phyloP scores from a whole-genome alignment of 768 basidiomycete species.

The Dacryopinax spathularia region DNA sequence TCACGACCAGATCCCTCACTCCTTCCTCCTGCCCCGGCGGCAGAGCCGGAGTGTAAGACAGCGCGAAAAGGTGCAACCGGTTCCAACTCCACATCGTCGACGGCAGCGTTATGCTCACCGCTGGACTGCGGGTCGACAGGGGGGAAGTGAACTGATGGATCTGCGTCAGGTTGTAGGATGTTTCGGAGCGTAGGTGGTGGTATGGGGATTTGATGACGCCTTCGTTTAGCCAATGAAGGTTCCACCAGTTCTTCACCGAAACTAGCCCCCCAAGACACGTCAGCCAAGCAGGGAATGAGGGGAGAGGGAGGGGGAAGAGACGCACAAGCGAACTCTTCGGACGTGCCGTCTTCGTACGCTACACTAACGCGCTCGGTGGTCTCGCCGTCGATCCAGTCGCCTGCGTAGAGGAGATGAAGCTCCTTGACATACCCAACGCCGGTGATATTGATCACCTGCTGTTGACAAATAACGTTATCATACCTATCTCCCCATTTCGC shows the following conservation, averaged over 20 bases:
- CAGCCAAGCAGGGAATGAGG: no score
- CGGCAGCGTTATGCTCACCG: neutral
- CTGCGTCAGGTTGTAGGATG: conserved; percentile 16
- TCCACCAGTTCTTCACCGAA: conserved; percentile 17
- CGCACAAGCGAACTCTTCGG: conserved; percentile 12
- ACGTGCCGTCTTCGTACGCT: conserved; percentile 13
- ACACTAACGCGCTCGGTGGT: conserved; percentile 31
- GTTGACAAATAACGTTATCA: conserved; percentile 35
- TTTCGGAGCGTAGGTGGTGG: conserved; percentile 6
- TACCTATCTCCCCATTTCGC: conserved; percentile 9
- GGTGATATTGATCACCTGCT: conserved; percentile 28
- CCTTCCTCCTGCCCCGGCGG: neutral
- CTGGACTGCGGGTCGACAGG: conserved; percentile 16
- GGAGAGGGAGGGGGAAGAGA: neutral
- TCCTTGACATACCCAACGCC: conserved; percentile 14
- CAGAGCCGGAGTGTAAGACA: conserved; percentile 10
- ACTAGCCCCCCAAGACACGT: no score
- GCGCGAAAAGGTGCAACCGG: conserved; percentile 23
- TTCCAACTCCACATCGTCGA: conserved; percentile 16
- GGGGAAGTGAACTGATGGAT: conserved; percentile 14
- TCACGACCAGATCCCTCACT: neutral
- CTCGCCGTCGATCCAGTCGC: conserved; percentile 30
- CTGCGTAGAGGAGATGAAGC: conserved; percentile 35
- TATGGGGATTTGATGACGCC: conserved; percentile 15
- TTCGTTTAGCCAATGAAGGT: conserved; percentile 16